Evolutionary conservation across 129 eudicot species (phyloP).

Genomic region (Tagetes erecta): DNA sequence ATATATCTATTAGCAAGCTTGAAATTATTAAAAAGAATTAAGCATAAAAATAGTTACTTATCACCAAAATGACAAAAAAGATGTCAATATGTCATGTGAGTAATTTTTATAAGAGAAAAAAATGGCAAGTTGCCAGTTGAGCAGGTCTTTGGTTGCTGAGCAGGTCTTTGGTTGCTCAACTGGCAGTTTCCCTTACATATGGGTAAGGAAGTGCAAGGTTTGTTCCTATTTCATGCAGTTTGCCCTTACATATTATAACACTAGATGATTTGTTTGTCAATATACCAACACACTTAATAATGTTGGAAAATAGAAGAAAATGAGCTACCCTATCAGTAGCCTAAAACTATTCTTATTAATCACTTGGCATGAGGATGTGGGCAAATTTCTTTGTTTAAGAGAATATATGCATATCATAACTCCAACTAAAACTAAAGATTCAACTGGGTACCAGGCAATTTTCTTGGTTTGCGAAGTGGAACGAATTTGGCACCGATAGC

Average conservation of each 20-base stretch:
- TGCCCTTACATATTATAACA: background rate
- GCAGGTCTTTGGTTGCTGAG: no score
- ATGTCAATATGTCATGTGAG: background rate
- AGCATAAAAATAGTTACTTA: background rate
- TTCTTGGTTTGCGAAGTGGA: constrained; percentile 87
- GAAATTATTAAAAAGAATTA: background rate
- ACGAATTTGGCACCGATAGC: constrained; percentile 97
- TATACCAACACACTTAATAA: background rate
- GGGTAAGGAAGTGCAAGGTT: no score
- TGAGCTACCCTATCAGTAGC: no score
- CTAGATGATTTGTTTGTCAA: background rate
- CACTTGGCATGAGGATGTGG: background rate
- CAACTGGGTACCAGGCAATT: constrained; percentile 64
- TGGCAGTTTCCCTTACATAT: no score
- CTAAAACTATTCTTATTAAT: no score
- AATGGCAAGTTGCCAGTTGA: no score
- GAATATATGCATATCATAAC: background rate
- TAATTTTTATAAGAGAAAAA: background rate
- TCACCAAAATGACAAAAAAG: background rate
- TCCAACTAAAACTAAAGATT: background rate
- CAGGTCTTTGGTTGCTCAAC: no score
- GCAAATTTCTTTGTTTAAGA: background rate
- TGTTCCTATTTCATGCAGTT: no score
- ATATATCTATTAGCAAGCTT: background rate
- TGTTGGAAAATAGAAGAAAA: background rate